These are phyloP conservation scores for Phylloporus arenicola DNA, from an alignment of 768 basidiomycete genomes.

Conservation along the genomic window DNA sequence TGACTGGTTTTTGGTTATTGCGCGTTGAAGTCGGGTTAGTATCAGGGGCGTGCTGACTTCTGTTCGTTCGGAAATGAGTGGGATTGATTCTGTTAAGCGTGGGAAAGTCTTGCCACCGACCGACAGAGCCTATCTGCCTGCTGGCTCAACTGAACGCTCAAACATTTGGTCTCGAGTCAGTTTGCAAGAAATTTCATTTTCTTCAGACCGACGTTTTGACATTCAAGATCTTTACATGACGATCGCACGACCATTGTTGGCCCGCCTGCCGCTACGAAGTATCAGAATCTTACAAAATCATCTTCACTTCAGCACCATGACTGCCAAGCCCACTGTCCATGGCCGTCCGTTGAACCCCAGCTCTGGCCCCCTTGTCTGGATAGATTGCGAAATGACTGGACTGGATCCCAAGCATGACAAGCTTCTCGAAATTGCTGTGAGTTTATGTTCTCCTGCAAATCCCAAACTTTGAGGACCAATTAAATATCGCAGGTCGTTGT, in stretches of 20 bases:
- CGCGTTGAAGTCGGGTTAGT: too few species aligned
- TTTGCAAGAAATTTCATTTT: neutral
- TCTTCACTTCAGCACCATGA: slow-evolving; percentile 4
- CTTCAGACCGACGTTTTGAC: neutral
- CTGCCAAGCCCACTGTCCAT: neutral
- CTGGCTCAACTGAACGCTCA: neutral
- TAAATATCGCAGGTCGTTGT: slow-evolving; percentile 60
- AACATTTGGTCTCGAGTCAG: neutral
- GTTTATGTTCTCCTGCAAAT: neutral
- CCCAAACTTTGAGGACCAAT: neutral
- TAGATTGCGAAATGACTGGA: slow-evolving; percentile 89
- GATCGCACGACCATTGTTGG: neutral
- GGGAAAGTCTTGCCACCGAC: too few species aligned
- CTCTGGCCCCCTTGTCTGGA: slow-evolving; percentile 43
- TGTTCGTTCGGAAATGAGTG: too few species aligned
- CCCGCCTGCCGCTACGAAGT: neutral
- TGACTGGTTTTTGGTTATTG: too few species aligned
- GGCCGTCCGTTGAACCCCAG: slow-evolving; percentile 3
- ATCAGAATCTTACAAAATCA: neutral
- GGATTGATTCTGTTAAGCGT: too few species aligned
- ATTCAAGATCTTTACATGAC: slow-evolving; percentile 1
- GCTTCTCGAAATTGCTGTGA: slow-evolving; percentile 72
- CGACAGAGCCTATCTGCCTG: neutral
- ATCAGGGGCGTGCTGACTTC: too few species aligned
- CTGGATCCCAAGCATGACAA: slow-evolving; percentile 61